Evolutionary conservation across 805 yeast species (phyloP), one percentile per base, ranked within the genome.

Genomic region (Isabelozyma gotoi): DNA sequence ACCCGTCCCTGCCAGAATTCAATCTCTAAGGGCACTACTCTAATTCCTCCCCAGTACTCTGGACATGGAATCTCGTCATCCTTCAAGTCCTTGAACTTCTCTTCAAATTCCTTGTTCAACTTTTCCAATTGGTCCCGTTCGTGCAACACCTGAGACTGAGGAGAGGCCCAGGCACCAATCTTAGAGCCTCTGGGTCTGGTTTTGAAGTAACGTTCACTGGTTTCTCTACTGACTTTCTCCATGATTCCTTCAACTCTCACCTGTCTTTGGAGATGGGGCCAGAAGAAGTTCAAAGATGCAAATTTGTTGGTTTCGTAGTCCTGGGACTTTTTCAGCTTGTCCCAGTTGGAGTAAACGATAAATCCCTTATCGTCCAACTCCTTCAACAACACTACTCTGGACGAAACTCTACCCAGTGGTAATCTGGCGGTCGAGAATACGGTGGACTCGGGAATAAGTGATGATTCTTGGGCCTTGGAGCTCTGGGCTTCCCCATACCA

Each of bases 1-100:
- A 78, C 74, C 50, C 99, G 81, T 14, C 99, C 99, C 69, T 94
- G 99, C 97, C 98, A 94, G 60, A 92, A 94, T 68, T 94, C 99
- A 51, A 92, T 78, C 59, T 89, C 96, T 37, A 88, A 68, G 4
- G 99, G 99, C 34, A 85, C 81, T 14, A 94, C 75, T 57, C 96
- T 77, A 39, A 94, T 61, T 0, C 99, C 99, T 42, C 98, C 99
- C 99, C 99, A 94, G 61, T 72, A 84, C 29, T 87, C 91, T 12
- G 99, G 99, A 50, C 96, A 85, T 20, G 96, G 95, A 36, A 94
- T 81, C 32, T 82, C 81, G 29, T 79, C 79, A 41, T 77, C 85
- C 10, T 55, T 54, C 34, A 67, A 62, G 33, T 75, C 81, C 49
- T 81, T 78, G 49, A 88, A 88, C 59, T 81, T 74, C 43, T 75